phyloP scores from a whole-genome alignment of 495 filamentous ascomycete genomes.

The Hapsidospora chrysogenum region DNA sequence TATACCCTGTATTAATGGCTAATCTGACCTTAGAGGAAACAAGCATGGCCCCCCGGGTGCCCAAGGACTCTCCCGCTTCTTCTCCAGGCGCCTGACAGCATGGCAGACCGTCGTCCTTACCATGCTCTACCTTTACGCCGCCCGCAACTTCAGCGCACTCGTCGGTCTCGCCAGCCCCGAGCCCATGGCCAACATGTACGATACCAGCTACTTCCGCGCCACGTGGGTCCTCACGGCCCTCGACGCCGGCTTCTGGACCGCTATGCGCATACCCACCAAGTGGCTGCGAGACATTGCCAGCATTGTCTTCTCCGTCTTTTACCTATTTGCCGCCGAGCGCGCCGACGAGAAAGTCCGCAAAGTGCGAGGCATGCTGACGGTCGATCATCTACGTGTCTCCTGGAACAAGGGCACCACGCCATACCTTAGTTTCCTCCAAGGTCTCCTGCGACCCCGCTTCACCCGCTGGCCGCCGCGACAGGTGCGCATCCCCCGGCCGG shows the following conservation, averaged over 20 bases:
- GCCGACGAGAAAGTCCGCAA: conserved; percentile 96
- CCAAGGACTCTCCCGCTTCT: conserved; percentile 22
- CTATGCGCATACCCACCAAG: conserved; percentile 75
- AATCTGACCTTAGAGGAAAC: conserved; percentile 42
- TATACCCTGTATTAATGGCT: too few relatives aligned
- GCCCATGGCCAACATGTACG: conserved; percentile 87
- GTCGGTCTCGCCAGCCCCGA: conserved; percentile 85
- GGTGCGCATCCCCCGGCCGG: conserved; percentile 68
- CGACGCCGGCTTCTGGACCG: conserved; percentile 96
- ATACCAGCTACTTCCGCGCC: conserved; percentile 85
- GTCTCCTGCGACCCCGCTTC: conserved; percentile 56
- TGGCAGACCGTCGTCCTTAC: conserved; percentile 86
- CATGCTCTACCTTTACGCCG: conserved; percentile 78
- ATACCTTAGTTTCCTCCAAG: conserved; percentile 54
- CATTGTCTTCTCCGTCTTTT: conserved; percentile 72
- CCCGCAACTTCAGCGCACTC: conserved; percentile 84
- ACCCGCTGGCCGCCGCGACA: conserved; percentile 64
- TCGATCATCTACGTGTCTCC: conserved; percentile 82
- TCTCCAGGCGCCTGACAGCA: conserved; percentile 57
- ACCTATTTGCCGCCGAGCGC: conserved; percentile 80
- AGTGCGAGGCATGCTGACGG: conserved; percentile 66
- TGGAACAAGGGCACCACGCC: conserved; percentile 90
- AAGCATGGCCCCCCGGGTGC: conserved; percentile 72
- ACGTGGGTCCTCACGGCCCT: conserved; percentile 93
- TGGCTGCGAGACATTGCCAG: conserved; percentile 71